Conservation (phyloP, 2,329 filamentous ascomycete species). For the Xylariaceae sp. region DNA sequence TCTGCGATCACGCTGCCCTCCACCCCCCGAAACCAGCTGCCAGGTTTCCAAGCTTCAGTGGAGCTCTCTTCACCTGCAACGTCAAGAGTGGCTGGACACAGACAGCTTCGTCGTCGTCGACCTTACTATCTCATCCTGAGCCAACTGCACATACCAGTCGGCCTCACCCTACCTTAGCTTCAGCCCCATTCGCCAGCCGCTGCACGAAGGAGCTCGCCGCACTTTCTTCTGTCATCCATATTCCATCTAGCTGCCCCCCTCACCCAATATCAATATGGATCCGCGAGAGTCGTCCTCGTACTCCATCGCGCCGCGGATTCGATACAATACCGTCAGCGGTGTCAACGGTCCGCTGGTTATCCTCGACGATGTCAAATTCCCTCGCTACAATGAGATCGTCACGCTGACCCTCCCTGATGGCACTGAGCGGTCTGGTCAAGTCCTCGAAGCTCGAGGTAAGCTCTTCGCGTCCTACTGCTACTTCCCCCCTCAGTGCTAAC, state of each 20-base stretch:
- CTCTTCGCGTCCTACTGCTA: slow-evolving; percentile 3
- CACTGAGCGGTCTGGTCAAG: slow-evolving; percentile 87
- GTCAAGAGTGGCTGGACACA: too few relatives aligned
- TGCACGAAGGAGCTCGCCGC: too few relatives aligned
- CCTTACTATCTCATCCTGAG: too few relatives aligned
- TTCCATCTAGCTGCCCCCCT: not conserved
- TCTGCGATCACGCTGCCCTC: too few relatives aligned
- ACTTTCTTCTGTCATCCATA: too few relatives aligned
- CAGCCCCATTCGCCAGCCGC: too few relatives aligned
- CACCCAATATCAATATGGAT: slow-evolving; percentile 34
- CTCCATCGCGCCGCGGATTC: slow-evolving; percentile 60
- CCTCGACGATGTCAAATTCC: slow-evolving; percentile 98
- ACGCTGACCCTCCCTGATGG: slow-evolving; percentile 94
- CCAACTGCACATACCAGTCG: too few relatives aligned
- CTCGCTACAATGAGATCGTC: slow-evolving; percentile 96
- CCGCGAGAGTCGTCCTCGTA: slow-evolving; percentile 57
- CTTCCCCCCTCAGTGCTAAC: slow-evolving; percentile 13
- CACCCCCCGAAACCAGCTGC: too few relatives aligned
- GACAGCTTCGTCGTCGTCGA: too few relatives aligned
- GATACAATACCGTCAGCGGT: slow-evolving; percentile 97
- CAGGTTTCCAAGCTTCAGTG: too few relatives aligned
- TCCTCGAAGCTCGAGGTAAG: slow-evolving; percentile 92
- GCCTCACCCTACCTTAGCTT: too few relatives aligned
- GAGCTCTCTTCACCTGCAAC: too few relatives aligned
- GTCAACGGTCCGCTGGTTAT: slow-evolving; percentile 98